phyloP scores from a whole-genome alignment of 495 filamentous ascomycete genomes.

The Penicillium riverlandense region DNA sequence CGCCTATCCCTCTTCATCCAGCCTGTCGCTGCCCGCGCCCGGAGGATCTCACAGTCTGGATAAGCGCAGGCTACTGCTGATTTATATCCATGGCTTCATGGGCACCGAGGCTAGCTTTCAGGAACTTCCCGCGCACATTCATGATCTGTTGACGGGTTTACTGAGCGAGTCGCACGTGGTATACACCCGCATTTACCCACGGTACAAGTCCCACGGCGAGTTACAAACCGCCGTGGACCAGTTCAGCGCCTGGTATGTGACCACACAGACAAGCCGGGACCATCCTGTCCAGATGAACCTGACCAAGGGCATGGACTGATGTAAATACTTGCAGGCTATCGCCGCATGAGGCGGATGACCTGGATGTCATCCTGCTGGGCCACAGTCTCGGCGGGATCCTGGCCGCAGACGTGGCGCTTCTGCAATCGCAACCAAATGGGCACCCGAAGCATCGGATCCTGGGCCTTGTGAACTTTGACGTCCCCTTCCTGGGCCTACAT shows the following conservation, averaged over 20 bases:
- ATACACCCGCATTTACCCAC: constrained; percentile 87
- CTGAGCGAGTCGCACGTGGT: constrained; percentile 69
- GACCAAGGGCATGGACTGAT: not conserved
- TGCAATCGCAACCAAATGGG: constrained; percentile 22
- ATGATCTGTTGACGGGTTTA: constrained; percentile 62
- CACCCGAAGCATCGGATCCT: constrained; percentile 61
- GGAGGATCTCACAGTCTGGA: not conserved
- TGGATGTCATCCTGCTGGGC: constrained; percentile 78
- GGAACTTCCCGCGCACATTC: constrained; percentile 81
- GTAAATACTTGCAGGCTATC: constrained; percentile 47
- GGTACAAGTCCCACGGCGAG: constrained; percentile 74
- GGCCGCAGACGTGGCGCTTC: constrained; percentile 68
- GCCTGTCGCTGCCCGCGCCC: constrained; percentile 10
- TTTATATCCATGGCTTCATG: constrained; percentile 94
- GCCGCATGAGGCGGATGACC: constrained; percentile 64
- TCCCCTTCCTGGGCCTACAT: constrained; percentile 82
- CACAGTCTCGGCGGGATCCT: constrained; percentile 90
- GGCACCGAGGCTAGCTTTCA: constrained; percentile 84
- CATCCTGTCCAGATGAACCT: not conserved
- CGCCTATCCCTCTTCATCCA: constrained; percentile 4
- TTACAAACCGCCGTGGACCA: constrained; percentile 68
- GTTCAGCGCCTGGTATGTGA: constrained; percentile 68
- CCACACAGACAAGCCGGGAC: not conserved
- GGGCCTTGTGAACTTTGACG: constrained; percentile 79
- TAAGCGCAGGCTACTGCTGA: constrained; percentile 58